Conservation (phyloP, 805 yeast species). For the Cyberlindnera americana region DNA sequence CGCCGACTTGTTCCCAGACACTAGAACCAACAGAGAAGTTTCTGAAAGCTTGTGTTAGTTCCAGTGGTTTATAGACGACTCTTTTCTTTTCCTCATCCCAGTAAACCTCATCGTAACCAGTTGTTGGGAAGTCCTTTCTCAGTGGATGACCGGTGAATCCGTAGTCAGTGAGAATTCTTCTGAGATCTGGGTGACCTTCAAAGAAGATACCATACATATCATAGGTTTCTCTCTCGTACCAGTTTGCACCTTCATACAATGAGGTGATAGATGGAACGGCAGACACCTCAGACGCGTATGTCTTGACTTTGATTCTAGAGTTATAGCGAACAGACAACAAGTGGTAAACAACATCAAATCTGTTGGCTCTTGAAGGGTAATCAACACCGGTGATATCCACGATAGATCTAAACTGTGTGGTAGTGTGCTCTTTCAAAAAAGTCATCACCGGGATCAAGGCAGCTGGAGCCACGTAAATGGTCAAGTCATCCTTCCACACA, state of each 20-base stretch:
- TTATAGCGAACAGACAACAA: constrained; percentile 76
- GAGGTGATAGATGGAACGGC: constrained; percentile 79
- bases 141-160: constrained; percentile 92
- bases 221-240: constrained; percentile 89
- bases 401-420: constrained; percentile 74
- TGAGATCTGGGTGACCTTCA: constrained; percentile 84
- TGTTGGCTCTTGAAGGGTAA: constrained; percentile 76
- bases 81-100: constrained; percentile 90
- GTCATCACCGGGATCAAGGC: constrained; percentile 69
- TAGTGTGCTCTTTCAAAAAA: constrained; percentile 72
- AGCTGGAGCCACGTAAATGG: constrained; percentile 69
- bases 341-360: constrained; percentile 87
- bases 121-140: constrained; percentile 89
- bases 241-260: constrained; percentile 75
- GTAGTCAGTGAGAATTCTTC: constrained; percentile 88
- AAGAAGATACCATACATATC: constrained; percentile 86
- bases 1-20: constrained; percentile 90
- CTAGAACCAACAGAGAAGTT: constrained; percentile 85
- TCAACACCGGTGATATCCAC: constrained; percentile 86
- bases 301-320: constrained; percentile 84
- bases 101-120: constrained; percentile 87
- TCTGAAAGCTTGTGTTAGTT: constrained; percentile 89
- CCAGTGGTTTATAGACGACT: constrained; percentile 85
- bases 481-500: constrained; percentile 89
- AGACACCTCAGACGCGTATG: constrained; percentile 78